Conservation (phyloP, 805 yeast genomes). For the Kodamaea kaohsiungensis region DNA sequence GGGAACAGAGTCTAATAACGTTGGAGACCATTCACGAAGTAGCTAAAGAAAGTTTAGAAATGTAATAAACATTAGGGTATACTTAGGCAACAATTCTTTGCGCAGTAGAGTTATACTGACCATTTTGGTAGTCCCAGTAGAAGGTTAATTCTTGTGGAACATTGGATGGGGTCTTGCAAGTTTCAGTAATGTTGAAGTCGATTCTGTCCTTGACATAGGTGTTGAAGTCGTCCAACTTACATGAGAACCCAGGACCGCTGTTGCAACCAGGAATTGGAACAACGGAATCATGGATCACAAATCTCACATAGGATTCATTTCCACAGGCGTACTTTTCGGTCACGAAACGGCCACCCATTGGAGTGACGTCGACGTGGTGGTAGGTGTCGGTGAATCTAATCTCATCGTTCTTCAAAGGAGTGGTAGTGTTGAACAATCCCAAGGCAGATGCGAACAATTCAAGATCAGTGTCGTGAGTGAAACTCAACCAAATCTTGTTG, state of each 20-base stretch:
- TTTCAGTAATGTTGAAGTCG: constrained; percentile 23
- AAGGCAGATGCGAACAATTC: constrained; percentile 25
- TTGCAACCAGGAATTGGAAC: constrained; percentile 50
- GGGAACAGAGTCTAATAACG: constrained; percentile 53
- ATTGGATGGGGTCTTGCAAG: constrained; percentile 26
- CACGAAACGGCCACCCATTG: constrained; percentile 55
- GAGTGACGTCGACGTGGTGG: constrained; percentile 45
- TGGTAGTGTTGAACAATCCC: constrained; percentile 17
- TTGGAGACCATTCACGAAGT: constrained; percentile 35
- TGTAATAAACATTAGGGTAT: neutral
- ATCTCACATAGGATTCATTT: constrained; percentile 45
- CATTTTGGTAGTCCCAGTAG: constrained; percentile 41
- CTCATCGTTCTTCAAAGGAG: constrained; percentile 11
- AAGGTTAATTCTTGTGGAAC: constrained; percentile 30
- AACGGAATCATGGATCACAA: constrained; percentile 54
- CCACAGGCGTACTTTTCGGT: constrained; percentile 52
- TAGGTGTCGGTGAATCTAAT: constrained; percentile 25
- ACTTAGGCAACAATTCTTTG: constrained; percentile 6
- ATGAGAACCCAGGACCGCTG: constrained; percentile 55
- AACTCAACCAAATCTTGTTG: constrained; percentile 22
- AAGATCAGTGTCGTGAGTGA: constrained; percentile 28
- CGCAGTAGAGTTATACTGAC: constrained; percentile 18
- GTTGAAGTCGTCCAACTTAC: constrained; percentile 29
- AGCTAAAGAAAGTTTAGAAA: constrained; percentile 15
- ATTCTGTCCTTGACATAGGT: constrained; percentile 30